Evolutionary conservation across 164 flowering plant genomes (phyloP).

Genomic region (Paratinospora sagittata): DNA sequence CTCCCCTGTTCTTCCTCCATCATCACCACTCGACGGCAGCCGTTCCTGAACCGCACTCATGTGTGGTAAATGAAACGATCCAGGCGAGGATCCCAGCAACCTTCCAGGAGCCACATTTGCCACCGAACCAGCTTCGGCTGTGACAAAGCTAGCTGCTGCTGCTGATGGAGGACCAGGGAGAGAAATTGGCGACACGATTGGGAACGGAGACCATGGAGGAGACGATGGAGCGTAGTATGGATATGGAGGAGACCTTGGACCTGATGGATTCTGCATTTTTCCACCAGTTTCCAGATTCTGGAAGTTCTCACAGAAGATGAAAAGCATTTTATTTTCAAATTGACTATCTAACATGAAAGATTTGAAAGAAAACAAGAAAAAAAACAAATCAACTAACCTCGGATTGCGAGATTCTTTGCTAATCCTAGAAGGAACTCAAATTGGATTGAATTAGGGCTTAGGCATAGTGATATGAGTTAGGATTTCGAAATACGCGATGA

Average conservation of each 20-base stretch:
- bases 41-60: neutral
- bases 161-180: constrained; percentile 1
- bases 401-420: too few species aligned
- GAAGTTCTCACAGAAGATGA: neutral
- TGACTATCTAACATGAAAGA: neutral
- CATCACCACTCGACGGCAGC: neutral
- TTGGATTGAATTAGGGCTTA: neutral
- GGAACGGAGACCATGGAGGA: constrained; percentile 16
- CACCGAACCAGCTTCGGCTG: neutral
- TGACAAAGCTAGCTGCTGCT: neutral
- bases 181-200: constrained; percentile 3
- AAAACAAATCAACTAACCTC: neutral
- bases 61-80: neutral
- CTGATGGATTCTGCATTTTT: constrained; percentile 12
- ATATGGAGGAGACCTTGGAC: constrained; percentile 12
- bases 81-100: neutral
- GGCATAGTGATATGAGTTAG: neutral
- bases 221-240: constrained; percentile 12
- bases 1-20: neutral
- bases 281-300: neutral
- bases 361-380: neutral
- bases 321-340: too few species aligned
- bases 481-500: neutral
- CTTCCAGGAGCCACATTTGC: constrained; percentile 3
- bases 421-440: neutral